Conservation (phyloP, 2,329 filamentous ascomycete genomes). For the Fusarium algeriense region DNA sequence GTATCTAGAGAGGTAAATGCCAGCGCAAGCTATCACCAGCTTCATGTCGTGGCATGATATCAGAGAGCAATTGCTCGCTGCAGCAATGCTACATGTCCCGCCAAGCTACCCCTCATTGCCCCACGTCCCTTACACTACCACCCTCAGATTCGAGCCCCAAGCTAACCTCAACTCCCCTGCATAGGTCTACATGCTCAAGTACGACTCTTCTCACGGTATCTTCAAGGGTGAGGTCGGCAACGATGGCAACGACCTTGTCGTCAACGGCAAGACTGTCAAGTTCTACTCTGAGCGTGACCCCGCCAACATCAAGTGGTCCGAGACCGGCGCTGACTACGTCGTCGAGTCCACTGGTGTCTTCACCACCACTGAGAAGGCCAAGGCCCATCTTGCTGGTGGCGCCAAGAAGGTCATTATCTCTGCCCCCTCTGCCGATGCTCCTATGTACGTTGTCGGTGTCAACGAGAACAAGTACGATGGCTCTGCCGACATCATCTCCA, state of each 20-base stretch:
- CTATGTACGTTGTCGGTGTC: conserved; percentile 99
- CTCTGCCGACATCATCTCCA: conserved; percentile 94
- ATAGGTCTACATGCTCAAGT: conserved; percentile 99
- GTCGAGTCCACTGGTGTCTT: conserved; percentile 99
- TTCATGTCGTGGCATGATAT: not conserved
- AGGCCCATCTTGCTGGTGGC: conserved; percentile 92
- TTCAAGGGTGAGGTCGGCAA: conserved; percentile 94
- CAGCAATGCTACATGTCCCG: conserved; percentile 1
- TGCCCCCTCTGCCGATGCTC: conserved; percentile 92
- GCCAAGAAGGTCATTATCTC: conserved; percentile 99
- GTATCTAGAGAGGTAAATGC: not conserved
- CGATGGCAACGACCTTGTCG: conserved; percentile 76
- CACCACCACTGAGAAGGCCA: conserved; percentile 97
- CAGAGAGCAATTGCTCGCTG: not conserved
- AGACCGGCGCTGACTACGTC: conserved; percentile 91
- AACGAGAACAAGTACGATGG: conserved; percentile 95
- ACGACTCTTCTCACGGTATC: conserved; percentile 95
- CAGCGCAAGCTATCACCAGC: not conserved
- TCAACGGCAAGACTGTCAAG: conserved; percentile 95
- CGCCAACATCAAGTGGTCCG: conserved; percentile 87
- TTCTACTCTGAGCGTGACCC: conserved; percentile 97
- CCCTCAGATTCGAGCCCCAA: conserved; percentile 9
- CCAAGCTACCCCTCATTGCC: conserved; percentile 35
- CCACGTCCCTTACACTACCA: conserved; percentile 17
- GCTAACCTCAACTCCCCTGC: conserved; percentile 11